These are phyloP conservation scores for Wallacemonas sp. DNA, from an alignment of 208 protist species.

Conservation along the genomic window DNA sequence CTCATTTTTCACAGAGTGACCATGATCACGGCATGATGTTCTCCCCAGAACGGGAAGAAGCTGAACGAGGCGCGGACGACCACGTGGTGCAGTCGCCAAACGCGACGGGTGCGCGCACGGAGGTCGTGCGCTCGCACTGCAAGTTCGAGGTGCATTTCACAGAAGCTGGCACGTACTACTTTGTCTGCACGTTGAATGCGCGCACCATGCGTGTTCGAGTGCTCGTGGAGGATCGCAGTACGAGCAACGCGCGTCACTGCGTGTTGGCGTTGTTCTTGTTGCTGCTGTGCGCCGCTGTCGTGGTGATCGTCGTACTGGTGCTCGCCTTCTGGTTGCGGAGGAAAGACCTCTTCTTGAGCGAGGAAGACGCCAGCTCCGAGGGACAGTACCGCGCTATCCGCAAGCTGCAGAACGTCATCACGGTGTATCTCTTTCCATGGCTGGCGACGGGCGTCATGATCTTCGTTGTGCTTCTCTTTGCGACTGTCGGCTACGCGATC, in stretches of 20 bases:
- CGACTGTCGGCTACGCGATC: constrained; percentile 13
- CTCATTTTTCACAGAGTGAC: too few relatives aligned
- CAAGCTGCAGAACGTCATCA: constrained; percentile 25
- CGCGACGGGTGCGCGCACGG: not conserved
- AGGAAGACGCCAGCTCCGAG: constrained; percentile 13
- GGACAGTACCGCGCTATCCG: constrained; percentile 27
- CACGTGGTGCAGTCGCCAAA: too few relatives aligned
- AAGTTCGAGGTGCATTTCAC: constrained; percentile 18
- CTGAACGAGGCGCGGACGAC: too few relatives aligned
- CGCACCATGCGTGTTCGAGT: constrained; percentile 22
- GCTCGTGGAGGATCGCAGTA: constrained; percentile 15
- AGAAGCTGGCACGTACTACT: constrained; percentile 30
- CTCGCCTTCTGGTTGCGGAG: constrained; percentile 29
- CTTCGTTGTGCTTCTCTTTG: constrained; percentile 16
- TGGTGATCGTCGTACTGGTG: constrained; percentile 22
- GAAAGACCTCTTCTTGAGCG: constrained; percentile 20
- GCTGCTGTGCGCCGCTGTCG: constrained; percentile 5
- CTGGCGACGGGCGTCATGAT: constrained; percentile 19
- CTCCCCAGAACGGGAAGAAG: not conserved
- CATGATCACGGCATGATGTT: not conserved
- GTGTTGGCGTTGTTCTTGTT: constrained; percentile 1
- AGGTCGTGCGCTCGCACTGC: not conserved
- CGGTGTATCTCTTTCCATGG: constrained; percentile 28
- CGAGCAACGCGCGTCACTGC: constrained; percentile 8
- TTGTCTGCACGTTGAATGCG: constrained; percentile 22